Evolutionary conservation across 1,284 basidiomycete species (phyloP).

Genomic region (Meripilus lineatus): DNA sequence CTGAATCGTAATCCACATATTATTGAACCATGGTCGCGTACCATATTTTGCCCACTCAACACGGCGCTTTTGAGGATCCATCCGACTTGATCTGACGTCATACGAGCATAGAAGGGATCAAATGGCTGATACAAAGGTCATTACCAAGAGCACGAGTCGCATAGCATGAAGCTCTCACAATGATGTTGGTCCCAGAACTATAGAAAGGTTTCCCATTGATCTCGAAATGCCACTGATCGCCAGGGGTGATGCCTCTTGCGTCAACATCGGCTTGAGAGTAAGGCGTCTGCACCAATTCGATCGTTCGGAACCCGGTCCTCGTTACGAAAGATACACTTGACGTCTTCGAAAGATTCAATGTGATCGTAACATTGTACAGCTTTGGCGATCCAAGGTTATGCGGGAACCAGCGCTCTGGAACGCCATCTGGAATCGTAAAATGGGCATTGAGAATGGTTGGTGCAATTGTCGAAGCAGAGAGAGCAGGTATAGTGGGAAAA

Average conservation of each 20-base stretch:
- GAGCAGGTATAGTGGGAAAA: slow-evolving; percentile 27
- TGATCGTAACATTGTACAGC: slow-evolving; percentile 45
- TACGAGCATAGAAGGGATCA: slow-evolving; percentile 53
- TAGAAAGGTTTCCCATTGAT: slow-evolving; percentile 55
- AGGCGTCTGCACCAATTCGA: slow-evolving; percentile 44
- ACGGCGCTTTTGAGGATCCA: slow-evolving; percentile 56
- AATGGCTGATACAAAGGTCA: slow-evolving; percentile 30
- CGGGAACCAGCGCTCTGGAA: slow-evolving; percentile 50
- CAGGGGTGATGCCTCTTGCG: slow-evolving; percentile 46
- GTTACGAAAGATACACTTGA: slow-evolving; percentile 27
- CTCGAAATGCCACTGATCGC: slow-evolving; percentile 56
- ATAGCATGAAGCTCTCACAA: slow-evolving; percentile 17
- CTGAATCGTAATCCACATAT: not conserved
- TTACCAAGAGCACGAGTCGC: not conserved
- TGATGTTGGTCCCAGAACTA: slow-evolving; percentile 50
- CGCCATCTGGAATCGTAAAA: slow-evolving; percentile 42
- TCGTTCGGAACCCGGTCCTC: slow-evolving; percentile 55
- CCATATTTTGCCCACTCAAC: slow-evolving; percentile 55
- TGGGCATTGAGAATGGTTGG: slow-evolving; percentile 37
- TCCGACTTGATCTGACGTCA: slow-evolving; percentile 43
- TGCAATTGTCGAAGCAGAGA: slow-evolving; percentile 18
- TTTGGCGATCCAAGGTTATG: slow-evolving; percentile 50
- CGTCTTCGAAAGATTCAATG: slow-evolving; percentile 15
- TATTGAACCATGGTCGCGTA: slow-evolving; percentile 19
- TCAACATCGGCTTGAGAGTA: slow-evolving; percentile 42